Base-by-base conservation (phyloP, 106 monocot genomes). In the Agapanthus africanus region DNA sequence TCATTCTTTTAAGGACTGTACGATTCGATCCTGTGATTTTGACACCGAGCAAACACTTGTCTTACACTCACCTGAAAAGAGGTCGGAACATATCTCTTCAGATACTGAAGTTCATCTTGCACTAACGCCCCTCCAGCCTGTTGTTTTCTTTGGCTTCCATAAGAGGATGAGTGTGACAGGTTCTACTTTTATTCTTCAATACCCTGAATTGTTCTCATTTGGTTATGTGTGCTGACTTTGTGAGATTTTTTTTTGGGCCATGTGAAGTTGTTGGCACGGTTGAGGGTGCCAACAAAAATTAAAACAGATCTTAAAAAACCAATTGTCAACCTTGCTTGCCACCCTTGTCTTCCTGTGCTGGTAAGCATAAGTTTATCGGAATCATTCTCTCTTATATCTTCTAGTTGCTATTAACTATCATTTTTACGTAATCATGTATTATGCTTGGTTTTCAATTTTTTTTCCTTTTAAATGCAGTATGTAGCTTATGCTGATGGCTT, bases 241-340 rank as follows among this genome's bases (percentile, higher is more conserved):
- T n/a, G n/a, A n/a, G n/a, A n/a, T n/a, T n/a, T n/a, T n/a, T n/a
- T n/a, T n/a, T n/a, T n/a, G n/a, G 22, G 7, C 68, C 31, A 37
- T 22, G 28, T 84, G 70, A 65, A 99, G 97, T 87, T 82, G 97
- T 99, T 73, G 97, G 97, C 21, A 93, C 97, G 6, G 74, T 92
- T 65, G 97, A 90, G 51, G 60, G 71, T 75, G 22, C 97, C 97
- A 42, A 99, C 90, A 68, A 99, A 93, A 75, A 99, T 99, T 77
- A 99, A 99, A 66, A 90, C 97, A 18, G 97, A 99, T 87, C 81
- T 99, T 46, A 99, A 99, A 76, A 99, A 93, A 71, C 91, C 92
- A 54, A 78, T 99, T 75, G 90, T 93, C 38, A 93, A 99, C 73
- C 84, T 99, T 75, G 89, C 97, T 50, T 99, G 97, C 62, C 97